Evolutionary conservation across 257 asterid species (phyloP), one percentile per base, ranked within the genome.

Genomic region (Nicotiana obtusifolia): DNA sequence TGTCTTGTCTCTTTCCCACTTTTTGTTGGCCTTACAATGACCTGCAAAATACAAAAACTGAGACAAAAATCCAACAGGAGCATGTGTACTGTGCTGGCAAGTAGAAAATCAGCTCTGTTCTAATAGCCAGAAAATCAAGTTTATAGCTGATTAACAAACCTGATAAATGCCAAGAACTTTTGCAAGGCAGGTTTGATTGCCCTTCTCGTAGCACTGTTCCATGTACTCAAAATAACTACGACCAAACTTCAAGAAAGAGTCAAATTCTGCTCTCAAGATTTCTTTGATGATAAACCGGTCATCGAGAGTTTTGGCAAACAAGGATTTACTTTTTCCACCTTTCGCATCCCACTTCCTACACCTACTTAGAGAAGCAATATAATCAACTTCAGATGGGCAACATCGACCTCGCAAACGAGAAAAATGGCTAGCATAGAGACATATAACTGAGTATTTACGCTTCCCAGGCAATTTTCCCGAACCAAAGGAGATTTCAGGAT

Each of bases 261-360:
- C 98, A 22, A 92, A 92, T 76, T 95, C 99, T 0, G 95, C 88
- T 88, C 91, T 91, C 91, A 91, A 86, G 37, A 93, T 90, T 81
- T 91, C 98, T 87, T 95, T 95, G 35, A 95, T 90, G 75, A 95
- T 95, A 75, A 93, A 92, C 73, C 98, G 87, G 53, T 93, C 99
- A 82, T 93, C 98, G 13, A 93, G 90, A 26, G 99, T 93, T 86
- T 95, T 95, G 2, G 97, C 95, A 86, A 95, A 92, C 86, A 93
- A 87, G 52, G 99, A 92, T 85, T 92, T 92, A 84, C 99, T 95
- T 85, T 95, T 95, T 84, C 99, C 98, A 80, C 99, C 99, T 87
- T 95, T 90, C 15, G 98, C 97, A 81, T 92, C 96, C 98, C 99
- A 95, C 82, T 86, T 86, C 88, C 86, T 86, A 87, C 99, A 95